A percentile compares a stretch with the other conserved stretches of the same genome.
Evolutionary conservation across 108 stramenopile species (phyloP).

Genomic region (Nitzschia putrida): DNA sequence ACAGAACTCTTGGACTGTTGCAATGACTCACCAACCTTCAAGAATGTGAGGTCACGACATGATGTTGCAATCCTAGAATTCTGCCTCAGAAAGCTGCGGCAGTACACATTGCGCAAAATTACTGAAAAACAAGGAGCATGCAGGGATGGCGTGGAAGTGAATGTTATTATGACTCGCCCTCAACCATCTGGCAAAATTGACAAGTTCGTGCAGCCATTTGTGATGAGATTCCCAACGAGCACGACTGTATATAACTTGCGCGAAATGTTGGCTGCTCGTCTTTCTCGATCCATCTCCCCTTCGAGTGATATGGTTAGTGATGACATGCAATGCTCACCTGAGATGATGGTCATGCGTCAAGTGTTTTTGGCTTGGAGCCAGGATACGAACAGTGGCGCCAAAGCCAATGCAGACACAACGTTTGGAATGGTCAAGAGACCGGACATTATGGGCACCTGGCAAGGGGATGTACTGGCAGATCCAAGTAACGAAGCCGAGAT

Average conservation of each 20-base stretch:
- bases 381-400: conserved; percentile 24
- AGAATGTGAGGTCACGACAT: conserved; percentile 39
- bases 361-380: conserved; percentile 52
- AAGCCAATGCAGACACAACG: conserved; percentile 1
- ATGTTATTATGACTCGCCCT: conserved; percentile 50
- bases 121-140: conserved; percentile 31
- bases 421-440: conserved; percentile 45
- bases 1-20: conserved; percentile 43
- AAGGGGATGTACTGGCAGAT: conserved; percentile 38
- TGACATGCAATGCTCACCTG: conserved; percentile 36
- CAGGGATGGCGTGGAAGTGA: conserved; percentile 60
- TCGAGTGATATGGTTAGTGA: not conserved
- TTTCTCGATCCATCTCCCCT: conserved; percentile 28
- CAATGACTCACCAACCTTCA: conserved; percentile 48
- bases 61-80: conserved; percentile 74
- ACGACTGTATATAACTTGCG: conserved; percentile 68
- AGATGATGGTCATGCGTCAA: conserved; percentile 57
- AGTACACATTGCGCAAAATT: conserved; percentile 22
- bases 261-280: conserved; percentile 42
- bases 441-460: not conserved
- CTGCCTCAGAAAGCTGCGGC: conserved; percentile 43
- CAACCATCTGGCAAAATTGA: conserved; percentile 2
- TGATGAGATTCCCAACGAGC: conserved; percentile 57
- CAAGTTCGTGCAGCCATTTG: conserved; percentile 40
- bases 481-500: conserved; percentile 53